These are phyloP conservation scores for Rosa chinensis DNA, from an alignment of 306 rosid genomes.

Conservation along the genomic window DNA sequence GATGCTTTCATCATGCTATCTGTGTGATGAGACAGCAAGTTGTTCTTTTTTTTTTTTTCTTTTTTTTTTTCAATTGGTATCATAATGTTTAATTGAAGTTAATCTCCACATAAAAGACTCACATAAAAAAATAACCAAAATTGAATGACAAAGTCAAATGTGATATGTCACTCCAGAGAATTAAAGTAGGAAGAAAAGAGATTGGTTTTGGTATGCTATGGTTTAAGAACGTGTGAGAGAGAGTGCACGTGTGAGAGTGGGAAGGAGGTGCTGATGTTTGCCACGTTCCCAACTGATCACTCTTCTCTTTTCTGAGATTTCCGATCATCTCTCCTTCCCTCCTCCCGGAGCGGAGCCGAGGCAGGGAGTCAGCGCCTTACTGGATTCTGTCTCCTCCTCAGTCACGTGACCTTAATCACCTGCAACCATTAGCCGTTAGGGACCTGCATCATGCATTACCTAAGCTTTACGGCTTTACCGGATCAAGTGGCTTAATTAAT, in stretches of 20 bases:
- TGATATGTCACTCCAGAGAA: too few species aligned
- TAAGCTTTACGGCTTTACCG: not conserved
- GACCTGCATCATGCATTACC: not conserved
- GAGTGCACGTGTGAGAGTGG: conserved; percentile 5
- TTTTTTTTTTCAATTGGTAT: not conserved
- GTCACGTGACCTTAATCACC: not conserved
- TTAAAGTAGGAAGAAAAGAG: too few species aligned
- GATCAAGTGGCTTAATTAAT: not conserved
- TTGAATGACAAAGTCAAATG: not conserved
- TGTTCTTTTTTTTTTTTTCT: too few species aligned
- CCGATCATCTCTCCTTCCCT: not conserved
- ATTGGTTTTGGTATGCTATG: not conserved
- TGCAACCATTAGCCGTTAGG: conserved; percentile 2
- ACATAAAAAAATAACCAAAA: not conserved
- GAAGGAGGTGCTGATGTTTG: not conserved
- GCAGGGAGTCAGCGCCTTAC: not conserved
- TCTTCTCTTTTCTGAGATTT: not conserved
- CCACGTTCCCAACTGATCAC: not conserved
- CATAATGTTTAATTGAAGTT: not conserved
- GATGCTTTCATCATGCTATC: not conserved
- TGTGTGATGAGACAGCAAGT: not conserved
- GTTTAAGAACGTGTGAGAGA: not conserved
- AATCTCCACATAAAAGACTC: not conserved
- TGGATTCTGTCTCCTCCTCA: not conserved
- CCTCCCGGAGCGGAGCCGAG: not conserved